Evolutionary conservation across 2,329 filamentous ascomycete species (phyloP), one percentile per base, ranked within the genome.

Genomic region (Fusarium redolens): DNA sequence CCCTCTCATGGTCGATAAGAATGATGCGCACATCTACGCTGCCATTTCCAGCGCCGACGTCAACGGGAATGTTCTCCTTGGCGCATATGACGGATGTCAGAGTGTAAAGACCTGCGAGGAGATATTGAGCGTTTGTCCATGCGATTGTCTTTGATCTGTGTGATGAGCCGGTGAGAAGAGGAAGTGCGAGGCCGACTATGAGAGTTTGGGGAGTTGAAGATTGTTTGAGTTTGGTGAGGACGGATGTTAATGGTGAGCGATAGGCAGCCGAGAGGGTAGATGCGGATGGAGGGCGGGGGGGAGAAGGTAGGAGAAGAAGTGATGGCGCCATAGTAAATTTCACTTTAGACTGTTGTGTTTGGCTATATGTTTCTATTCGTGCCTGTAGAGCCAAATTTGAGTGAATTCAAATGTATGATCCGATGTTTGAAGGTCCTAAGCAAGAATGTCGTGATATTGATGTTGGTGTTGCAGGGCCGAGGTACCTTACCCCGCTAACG

Each of bases 21-120:
- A 97, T 78, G 20, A 97, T 84, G 8, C 94, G 90, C 2, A 90
- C 87, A 81, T 98, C 94, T 20, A 97, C 88, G 30, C 93, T 92
- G 50, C 91, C 90, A 1, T 90, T 87, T 18, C 83, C 85, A 45
- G 79, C 78, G 9, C 83, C 82, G 11, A 84, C 89, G 85, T 82
- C 93, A 79, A 81, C 93, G 83, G 81, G 92, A 83, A 84, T 86
- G 51, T 84, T 84, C 52, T 89, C 84, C 72, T 90, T 86, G 17
- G 91, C 89, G 70, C 92, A 94, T n/a, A 94, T 85, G 50, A 91
- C 84, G 38, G 92, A 92, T 62, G 96, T 85, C 55, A 98, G 87
- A 76, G 91, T 91, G 85, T 98, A 98, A 30, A 97, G 79, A 31
- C 89, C 89, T 5, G 93, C 92, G 28, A 98, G 83, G 9, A 96